Percentiles rank a stretch among this genome's conserved stretches.
Evolutionary conservation across 2,329 filamentous ascomycete genomes (phyloP).

Genomic region (Elsinoe arachidis): DNA sequence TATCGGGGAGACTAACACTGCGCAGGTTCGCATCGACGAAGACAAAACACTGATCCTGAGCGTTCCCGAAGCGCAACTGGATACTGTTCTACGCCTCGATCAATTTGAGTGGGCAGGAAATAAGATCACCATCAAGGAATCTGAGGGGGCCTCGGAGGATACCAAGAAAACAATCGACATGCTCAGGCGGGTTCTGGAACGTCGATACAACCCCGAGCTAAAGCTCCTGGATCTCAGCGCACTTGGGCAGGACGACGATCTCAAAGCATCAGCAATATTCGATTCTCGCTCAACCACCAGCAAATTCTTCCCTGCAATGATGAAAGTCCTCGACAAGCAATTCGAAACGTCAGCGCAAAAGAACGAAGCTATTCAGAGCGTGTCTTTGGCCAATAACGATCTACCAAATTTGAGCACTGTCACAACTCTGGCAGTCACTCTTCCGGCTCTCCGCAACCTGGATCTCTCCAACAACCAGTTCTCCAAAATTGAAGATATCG

Average conservation of each 20-base stretch:
- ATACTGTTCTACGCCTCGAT: constrained; percentile 31
- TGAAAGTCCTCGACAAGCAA: constrained; percentile 71
- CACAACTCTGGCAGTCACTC: constrained; percentile 64
- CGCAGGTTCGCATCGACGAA: constrained; percentile 28
- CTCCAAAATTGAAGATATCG: constrained; percentile 56
- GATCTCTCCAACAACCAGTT: constrained; percentile 82
- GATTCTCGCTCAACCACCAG: constrained; percentile 59
- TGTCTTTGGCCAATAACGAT: constrained; percentile 73
- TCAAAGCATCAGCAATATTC: constrained; percentile 69
- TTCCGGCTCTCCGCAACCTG: constrained; percentile 79
- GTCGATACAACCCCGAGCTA: constrained; percentile 60
- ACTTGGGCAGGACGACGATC: constrained; percentile 61
- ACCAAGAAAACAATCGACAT: constrained; percentile 48
- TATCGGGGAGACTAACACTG: constrained; percentile 19
- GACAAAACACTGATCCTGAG: constrained; percentile 31
- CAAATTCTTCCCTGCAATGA: constrained; percentile 87
- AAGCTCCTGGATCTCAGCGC: constrained; percentile 80
- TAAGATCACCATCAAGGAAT: constrained; percentile 30
- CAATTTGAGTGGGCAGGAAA: constrained; percentile 33
- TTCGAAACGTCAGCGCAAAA: constrained; percentile 67
- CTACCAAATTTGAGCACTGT: constrained; percentile 65
- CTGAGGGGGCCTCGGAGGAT: constrained; percentile 16
- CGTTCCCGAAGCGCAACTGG: constrained; percentile 29
- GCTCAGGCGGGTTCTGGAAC: constrained; percentile 61
- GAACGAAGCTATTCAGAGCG: constrained; percentile 68